Conservation (phyloP, 768 basidiomycete species). For the Chalciporus chontae region DNA sequence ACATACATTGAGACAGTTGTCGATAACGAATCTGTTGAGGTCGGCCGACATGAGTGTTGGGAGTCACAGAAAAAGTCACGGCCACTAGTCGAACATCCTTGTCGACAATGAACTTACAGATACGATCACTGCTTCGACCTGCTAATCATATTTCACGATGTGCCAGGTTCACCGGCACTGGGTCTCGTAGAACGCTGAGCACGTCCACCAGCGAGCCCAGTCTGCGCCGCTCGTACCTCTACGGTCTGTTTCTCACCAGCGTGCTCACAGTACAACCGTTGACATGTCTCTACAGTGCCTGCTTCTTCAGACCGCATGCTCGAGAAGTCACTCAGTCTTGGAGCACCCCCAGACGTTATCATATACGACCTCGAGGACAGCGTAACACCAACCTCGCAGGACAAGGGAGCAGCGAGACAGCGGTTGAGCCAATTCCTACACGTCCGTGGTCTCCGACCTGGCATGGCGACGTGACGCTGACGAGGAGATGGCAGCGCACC, state of each 20-base stretch:
- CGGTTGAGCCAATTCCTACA: conserved; percentile 53
- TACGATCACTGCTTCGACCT: background rate
- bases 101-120: background rate
- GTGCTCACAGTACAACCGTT: background rate
- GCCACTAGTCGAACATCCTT: too few species aligned
- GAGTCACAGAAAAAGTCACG: background rate
- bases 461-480: conserved; percentile 9
- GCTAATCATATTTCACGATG: background rate
- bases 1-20: conserved; percentile 68
- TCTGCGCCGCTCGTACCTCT: conserved; percentile 60
- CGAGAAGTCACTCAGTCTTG: conserved; percentile 58
- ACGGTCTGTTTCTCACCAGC: conserved; percentile 33
- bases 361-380: conserved; percentile 92
- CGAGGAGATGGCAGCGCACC: conserved; percentile 21
- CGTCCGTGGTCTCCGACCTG: conserved; percentile 34
- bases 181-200: conserved; percentile 10
- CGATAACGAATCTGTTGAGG: conserved; percentile 71
- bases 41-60: conserved; percentile 51
- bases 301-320: conserved; percentile 79
- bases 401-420: conserved; percentile 57
- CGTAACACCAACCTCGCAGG: conserved; percentile 55
- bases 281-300: conserved; percentile 50
- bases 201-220: conserved; percentile 17
- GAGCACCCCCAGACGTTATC: conserved; percentile 61
- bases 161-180: background rate